phyloP scores from a whole-genome alignment of 169 alveolate species.

The Cryptosporidium ubiquitum region DNA sequence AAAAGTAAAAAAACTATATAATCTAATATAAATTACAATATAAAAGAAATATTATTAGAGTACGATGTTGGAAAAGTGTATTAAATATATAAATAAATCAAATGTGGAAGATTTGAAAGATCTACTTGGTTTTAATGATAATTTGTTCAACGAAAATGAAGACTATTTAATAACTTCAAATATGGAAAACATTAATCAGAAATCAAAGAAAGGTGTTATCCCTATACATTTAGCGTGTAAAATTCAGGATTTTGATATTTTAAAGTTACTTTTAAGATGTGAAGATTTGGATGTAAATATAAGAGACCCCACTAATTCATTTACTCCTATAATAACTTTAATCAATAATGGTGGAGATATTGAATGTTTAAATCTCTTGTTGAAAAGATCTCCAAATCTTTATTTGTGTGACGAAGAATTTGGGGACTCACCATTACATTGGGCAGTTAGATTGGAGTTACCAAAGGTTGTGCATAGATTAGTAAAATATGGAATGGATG shows the following conservation, averaged over 20 bases:
- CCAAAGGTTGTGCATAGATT: conserved; percentile 53
- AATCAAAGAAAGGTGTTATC: conserved; percentile 23
- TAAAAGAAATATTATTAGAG: not conserved
- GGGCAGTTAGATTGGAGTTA: conserved; percentile 53
- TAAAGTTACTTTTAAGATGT: conserved; percentile 17
- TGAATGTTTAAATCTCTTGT: conserved; percentile 51
- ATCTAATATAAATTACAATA: not conserved
- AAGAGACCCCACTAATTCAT: conserved; percentile 39
- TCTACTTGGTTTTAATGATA: conserved; percentile 15
- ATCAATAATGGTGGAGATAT: conserved; percentile 58
- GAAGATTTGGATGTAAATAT: conserved; percentile 40
- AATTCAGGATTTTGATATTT: conserved; percentile 35
- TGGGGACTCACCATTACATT: conserved; percentile 68
- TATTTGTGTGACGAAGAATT: conserved; percentile 33
- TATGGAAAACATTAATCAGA: not conserved
- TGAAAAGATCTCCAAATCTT: conserved; percentile 57
- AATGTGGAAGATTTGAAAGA: conserved; percentile 4
- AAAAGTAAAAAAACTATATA: no score
- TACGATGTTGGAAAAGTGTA: conserved; percentile 58
- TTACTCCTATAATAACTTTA: conserved; percentile 63
- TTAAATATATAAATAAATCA: conserved; percentile 32
- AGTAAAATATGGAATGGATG: conserved; percentile 39
- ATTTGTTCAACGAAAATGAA: not conserved
- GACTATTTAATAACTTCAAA: not conserved
- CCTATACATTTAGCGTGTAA: conserved; percentile 58